These are phyloP conservation scores for Myxozyma geophila DNA, from an alignment of 805 yeast species.

Conservation along the genomic window DNA sequence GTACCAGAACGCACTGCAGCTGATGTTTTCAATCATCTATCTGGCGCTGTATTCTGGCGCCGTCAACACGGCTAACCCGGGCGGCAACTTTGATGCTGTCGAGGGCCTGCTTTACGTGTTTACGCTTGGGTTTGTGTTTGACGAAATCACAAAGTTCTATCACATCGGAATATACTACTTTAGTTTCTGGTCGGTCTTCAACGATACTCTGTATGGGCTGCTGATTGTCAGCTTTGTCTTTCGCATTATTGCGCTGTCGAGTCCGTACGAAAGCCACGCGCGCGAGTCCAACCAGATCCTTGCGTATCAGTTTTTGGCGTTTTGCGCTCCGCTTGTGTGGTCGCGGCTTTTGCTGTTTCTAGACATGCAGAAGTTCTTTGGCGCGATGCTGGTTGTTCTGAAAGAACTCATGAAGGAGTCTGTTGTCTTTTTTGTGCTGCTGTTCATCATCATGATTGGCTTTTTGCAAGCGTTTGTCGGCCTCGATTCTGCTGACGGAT, in stretches of 20 bases:
- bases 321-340: conserved; percentile 90
- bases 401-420: conserved; percentile 89
- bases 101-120: conserved; percentile 65
- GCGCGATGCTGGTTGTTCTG: conserved; percentile 84
- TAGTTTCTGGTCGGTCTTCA: conserved; percentile 80
- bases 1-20: conserved; percentile 77
- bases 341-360: conserved; percentile 72
- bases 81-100: conserved; percentile 47
- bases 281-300: conserved; percentile 52
- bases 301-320: conserved; percentile 69
- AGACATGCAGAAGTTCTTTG: conserved; percentile 81
- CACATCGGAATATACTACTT: conserved; percentile 72
- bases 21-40: conserved; percentile 66
- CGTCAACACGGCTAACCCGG: conserved; percentile 60
- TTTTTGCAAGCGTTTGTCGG: conserved; percentile 88
- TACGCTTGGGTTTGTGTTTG: conserved; percentile 67
- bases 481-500: conserved; percentile 85
- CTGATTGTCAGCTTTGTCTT: conserved; percentile 58
- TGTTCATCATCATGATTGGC: conserved; percentile 72
- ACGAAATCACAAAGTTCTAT: conserved; percentile 71
- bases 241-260: conserved; percentile 52
- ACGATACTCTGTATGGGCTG: conserved; percentile 67
- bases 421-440: conserved; percentile 74
- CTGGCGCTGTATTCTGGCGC: conserved; percentile 64
- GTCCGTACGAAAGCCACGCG: conserved; percentile 24